Evolutionary conservation across 495 filamentous ascomycete species (phyloP).

Genomic region (Pseudoneurospora amorphoporcata): DNA sequence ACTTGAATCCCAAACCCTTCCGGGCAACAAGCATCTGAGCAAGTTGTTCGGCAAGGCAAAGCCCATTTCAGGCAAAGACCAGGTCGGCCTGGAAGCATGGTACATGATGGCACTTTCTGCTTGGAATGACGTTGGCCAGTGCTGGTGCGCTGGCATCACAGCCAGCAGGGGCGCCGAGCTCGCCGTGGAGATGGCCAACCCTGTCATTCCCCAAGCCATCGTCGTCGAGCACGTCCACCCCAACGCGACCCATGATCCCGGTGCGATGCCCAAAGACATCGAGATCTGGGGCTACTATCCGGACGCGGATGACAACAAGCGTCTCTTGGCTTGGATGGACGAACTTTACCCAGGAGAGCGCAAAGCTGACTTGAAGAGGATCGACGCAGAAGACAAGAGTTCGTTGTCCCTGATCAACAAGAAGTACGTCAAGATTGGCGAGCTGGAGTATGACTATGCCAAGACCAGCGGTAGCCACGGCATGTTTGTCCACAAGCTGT

Average conservation of each 20-base stretch:
- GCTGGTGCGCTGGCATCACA: constrained; percentile 49
- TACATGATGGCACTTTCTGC: constrained; percentile 32
- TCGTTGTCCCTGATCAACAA: constrained; percentile 11
- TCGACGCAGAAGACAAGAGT: not conserved
- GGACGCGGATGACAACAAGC: constrained; percentile 19
- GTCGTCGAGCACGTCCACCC: constrained; percentile 54
- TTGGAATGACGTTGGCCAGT: constrained; percentile 55
- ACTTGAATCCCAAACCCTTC: not conserved
- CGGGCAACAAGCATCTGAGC: not conserved
- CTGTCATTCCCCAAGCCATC: constrained; percentile 44
- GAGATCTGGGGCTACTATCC: constrained; percentile 47
- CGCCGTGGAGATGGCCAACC: constrained; percentile 32
- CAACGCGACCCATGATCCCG: constrained; percentile 40
- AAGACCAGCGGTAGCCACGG: constrained; percentile 11
- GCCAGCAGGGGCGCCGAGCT: constrained; percentile 27
- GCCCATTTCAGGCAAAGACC: not conserved
- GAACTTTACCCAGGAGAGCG: constrained; percentile 13
- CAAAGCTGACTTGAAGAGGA: not conserved
- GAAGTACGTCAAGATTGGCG: constrained; percentile 41
- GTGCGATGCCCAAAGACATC: constrained; percentile 46
- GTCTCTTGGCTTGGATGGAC: constrained; percentile 21
- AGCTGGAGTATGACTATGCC: constrained; percentile 39
- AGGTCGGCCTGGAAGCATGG: not conserved
- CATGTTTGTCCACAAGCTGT: constrained; percentile 40
- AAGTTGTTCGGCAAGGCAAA: not conserved